Evolutionary conservation across 345 rosid species (phyloP).

Genomic region (Salix suchowensis): DNA sequence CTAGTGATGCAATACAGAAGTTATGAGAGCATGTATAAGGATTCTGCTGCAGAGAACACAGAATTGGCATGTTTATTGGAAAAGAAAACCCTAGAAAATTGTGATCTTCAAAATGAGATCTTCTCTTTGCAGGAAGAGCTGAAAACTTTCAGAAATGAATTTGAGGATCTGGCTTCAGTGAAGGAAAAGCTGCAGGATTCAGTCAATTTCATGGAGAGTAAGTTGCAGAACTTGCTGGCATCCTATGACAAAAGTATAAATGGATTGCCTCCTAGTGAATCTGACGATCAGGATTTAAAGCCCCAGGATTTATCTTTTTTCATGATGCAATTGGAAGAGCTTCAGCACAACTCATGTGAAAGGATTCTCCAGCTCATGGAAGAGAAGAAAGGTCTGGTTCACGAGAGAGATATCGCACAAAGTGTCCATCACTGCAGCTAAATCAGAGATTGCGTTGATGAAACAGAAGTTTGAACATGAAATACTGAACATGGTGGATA

Average conservation of each 20-base stretch:
- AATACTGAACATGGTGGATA: constrained; percentile 35
- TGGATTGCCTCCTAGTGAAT: constrained; percentile 32
- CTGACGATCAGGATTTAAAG: constrained; percentile 32
- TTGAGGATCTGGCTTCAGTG: constrained; percentile 42
- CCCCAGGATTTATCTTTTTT: constrained; percentile 38
- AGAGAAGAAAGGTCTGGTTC: constrained; percentile 49
- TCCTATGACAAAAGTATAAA: constrained; percentile 38
- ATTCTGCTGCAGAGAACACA: constrained; percentile 50
- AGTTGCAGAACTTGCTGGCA: constrained; percentile 39
- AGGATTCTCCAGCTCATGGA: constrained; percentile 43
- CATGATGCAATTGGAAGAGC: constrained; percentile 43
- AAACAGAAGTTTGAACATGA: constrained; percentile 56
- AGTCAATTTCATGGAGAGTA: constrained; percentile 34
- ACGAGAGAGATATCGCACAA: constrained; percentile 49
- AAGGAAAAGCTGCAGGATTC: constrained; percentile 48
- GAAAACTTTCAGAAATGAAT: constrained; percentile 37
- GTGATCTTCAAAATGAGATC: constrained; percentile 42
- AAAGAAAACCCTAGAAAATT: constrained; percentile 50
- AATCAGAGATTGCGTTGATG: constrained; percentile 44
- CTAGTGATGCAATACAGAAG: constrained; percentile 43
- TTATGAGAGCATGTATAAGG: constrained; percentile 54
- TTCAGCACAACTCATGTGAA: constrained; percentile 48
- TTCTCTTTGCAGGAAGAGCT: constrained; percentile 51
- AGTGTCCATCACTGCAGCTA: constrained; percentile 36
- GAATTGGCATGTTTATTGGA: constrained; percentile 57